Percentiles rank a stretch among this genome's conserved stretches.
Evolutionary conservation across 805 yeast species (phyloP).

Genomic region (Ogataea polymorpha): DNA sequence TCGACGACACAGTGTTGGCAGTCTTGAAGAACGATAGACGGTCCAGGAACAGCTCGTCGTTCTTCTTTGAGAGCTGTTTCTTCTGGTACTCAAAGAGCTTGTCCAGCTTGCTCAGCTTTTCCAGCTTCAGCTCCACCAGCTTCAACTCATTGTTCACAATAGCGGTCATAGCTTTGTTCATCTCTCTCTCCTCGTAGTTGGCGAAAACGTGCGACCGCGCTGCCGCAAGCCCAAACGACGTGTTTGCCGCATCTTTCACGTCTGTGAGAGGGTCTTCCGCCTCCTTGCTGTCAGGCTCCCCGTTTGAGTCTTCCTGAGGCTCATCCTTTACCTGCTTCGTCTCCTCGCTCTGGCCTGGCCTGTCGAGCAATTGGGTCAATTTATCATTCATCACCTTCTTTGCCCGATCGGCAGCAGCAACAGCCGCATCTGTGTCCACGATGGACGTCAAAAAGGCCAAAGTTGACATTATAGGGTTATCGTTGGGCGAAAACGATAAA

Average conservation of each 20-base stretch:
- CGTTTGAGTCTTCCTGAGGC: slow-evolving; percentile 13
- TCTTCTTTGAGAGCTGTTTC: slow-evolving; percentile 55
- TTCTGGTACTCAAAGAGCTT: slow-evolving; percentile 63
- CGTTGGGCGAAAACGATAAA: slow-evolving; percentile 79
- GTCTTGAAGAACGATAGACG: slow-evolving; percentile 63
- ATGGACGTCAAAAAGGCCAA: slow-evolving; percentile 80
- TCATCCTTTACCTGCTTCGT: slow-evolving; percentile 26
- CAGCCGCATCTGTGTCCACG: slow-evolving; percentile 83
- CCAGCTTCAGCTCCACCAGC: slow-evolving; percentile 62
- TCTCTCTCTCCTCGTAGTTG: slow-evolving; percentile 74
- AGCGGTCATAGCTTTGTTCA: slow-evolving; percentile 54
- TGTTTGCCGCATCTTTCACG: slow-evolving; percentile 57
- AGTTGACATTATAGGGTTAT: slow-evolving; percentile 93
- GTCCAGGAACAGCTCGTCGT: slow-evolving; percentile 64
- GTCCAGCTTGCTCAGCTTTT: slow-evolving; percentile 58
- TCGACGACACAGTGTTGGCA: slow-evolving; percentile 48
- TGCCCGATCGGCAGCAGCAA: slow-evolving; percentile 72
- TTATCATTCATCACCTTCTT: slow-evolving; percentile 41
- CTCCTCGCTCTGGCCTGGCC: slow-evolving; percentile 13
- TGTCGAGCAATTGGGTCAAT: slow-evolving; percentile 12
- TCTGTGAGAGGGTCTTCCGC: slow-evolving; percentile 25
- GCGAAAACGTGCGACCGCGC: slow-evolving; percentile 79
- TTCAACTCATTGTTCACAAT: slow-evolving; percentile 61
- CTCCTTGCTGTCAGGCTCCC: slow-evolving; percentile 11
- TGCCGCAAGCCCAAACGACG: slow-evolving; percentile 75